Base-by-base conservation (phyloP, 1,139 yeast genomes). In the Protomyces macrosporus region DNA sequence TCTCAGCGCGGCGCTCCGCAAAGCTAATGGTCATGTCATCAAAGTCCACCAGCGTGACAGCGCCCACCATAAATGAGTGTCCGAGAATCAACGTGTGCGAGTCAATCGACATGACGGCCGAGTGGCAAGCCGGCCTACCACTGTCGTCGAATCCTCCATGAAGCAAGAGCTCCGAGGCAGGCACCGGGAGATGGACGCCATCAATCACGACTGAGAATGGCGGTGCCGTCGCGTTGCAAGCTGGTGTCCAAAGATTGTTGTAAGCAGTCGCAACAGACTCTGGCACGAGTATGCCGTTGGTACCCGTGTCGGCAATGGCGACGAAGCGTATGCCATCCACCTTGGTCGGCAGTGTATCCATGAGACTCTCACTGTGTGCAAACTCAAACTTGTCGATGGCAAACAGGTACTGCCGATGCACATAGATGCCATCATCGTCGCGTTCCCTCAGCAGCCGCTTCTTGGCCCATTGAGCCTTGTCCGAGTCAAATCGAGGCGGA, bases 291-390 rank as follows among this genome's bases (percentile, higher is more conserved):
- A 58, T 30, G 10, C 53, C 32, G 7, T 45, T 32, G 6, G 62
- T 58, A 14, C 62, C 62, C 6, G 55, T 36, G 30, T 58, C 62
- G 32, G 53, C 53, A n/a, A 50, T 50, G 14, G 53, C 53, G 7
- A 16, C 9, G 7, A 12, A n/a, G 9, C 34, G 12, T 1, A 6
- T 16, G 14, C 14, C 36, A 7, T 32, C 7, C n/a, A 40, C 56
- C 12, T 4, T 16, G 30, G 61, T 7, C 2, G 23, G 23, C 23
- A 23, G 23, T 14, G 34, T 10, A 6, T 14, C 10, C 50, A 14
- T 30, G 52, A 57, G 40, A 10, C n/a, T n/a, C 40, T 37, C 55
- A 6, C 56, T 37, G 12, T 39, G 45, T 10, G 54, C 42, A 45
- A 58, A 58, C 5, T 16, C 36, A 40, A 58, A 58, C 4, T 42